These are phyloP conservation scores for Besnoitia besnoiti DNA, from an alignment of 169 alveolate species.

Conservation along the genomic window DNA sequence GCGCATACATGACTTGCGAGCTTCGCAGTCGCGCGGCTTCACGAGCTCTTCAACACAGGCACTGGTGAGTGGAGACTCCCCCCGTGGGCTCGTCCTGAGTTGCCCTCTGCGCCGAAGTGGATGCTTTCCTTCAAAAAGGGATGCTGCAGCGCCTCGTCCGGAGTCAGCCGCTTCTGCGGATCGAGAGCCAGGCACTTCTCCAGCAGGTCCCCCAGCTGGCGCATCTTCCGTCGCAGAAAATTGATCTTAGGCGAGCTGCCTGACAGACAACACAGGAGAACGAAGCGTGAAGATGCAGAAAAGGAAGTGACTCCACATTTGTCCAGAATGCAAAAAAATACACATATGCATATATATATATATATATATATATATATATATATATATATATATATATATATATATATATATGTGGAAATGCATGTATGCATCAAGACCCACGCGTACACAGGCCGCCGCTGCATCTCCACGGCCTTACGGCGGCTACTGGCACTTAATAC, in stretches of 20 bases:
- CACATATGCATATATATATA: too few relatives aligned
- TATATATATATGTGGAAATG: not conserved
- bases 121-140: slow-evolving; percentile 87
- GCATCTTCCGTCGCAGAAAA: slow-evolving; percentile 76
- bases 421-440: too few relatives aligned
- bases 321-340: not conserved
- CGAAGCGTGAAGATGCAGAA: too few relatives aligned
- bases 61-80: not conserved
- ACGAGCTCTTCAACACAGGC: not conserved
- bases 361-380: too few relatives aligned
- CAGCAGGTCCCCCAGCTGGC: slow-evolving; percentile 92
- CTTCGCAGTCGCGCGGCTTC: not conserved
- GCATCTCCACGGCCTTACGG: too few relatives aligned
- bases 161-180: slow-evolving; percentile 94
- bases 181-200: slow-evolving; percentile 94
- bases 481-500: too few relatives aligned
- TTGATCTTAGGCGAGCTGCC: slow-evolving; percentile 77
- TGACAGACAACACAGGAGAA: slow-evolving; percentile 63
- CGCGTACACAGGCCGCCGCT: too few relatives aligned
- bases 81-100: not conserved
- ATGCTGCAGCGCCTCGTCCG: slow-evolving; percentile 96
- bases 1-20: too few relatives aligned
- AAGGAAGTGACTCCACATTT: not conserved
- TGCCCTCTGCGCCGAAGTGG: slow-evolving; percentile 46
- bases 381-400: too few relatives aligned